phyloP scores from a whole-genome alignment of 441 rosid species.

The Arabidopsis lyrata region DNA sequence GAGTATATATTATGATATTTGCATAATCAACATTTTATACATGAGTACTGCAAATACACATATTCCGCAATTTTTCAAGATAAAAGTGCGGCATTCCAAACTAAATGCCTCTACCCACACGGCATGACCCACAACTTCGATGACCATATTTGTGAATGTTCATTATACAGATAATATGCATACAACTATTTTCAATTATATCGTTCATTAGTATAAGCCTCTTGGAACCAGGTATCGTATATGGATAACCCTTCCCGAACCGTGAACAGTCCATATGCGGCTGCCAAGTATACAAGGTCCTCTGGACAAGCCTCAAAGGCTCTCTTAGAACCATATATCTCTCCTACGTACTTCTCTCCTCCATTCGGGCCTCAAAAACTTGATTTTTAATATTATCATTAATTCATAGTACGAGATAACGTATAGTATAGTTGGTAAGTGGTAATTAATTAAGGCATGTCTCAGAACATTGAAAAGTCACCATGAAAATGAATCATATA shows the following conservation, averaged over 20 bases:
- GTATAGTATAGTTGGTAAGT: conserved; percentile 27
- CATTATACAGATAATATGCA: neutral
- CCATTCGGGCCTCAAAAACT: neutral
- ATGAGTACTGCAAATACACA: neutral
- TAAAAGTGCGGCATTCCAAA: conserved; percentile 18
- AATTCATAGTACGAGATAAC: conserved; percentile 14
- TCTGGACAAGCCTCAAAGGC: neutral
- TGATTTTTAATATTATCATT: neutral
- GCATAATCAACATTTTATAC: neutral
- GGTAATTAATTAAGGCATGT: conserved; percentile 29
- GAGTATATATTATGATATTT: neutral
- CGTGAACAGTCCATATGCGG: conserved; percentile 17
- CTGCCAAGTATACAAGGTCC: neutral
- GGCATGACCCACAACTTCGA: conserved; percentile 44
- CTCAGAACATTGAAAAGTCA: conserved; percentile 31
- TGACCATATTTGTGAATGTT: conserved; percentile 12
- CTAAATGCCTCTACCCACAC: conserved; percentile 21
- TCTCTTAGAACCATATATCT: neutral
- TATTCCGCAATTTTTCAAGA: neutral
- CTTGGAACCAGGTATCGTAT: neutral
- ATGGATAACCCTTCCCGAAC: neutral
- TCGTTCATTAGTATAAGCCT: neutral
- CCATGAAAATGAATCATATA: neutral
- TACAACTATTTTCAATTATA: conserved; percentile 2
- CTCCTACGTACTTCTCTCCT: neutral